Conservation (phyloP, 257 asterid genomes). For the Craterostigma plantagineum region DNA sequence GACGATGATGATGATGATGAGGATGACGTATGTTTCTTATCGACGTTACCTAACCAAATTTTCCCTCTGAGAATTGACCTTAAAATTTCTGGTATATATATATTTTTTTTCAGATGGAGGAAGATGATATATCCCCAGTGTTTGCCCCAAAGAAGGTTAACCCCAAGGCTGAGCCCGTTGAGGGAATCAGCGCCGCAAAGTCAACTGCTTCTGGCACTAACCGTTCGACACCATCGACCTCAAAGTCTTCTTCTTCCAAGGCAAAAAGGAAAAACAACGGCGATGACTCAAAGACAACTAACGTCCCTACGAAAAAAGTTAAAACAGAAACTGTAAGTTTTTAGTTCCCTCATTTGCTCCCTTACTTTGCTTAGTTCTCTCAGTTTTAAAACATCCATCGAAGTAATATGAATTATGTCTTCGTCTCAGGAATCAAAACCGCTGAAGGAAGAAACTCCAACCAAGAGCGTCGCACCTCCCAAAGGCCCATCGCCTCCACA, state of each 20-base stretch:
- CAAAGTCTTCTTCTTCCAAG: constrained; percentile 64
- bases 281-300: constrained; percentile 63
- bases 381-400: neutral
- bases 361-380: constrained; percentile 4
- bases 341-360: no score
- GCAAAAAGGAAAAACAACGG: constrained; percentile 54
- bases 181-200: constrained; percentile 46
- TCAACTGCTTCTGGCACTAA: constrained; percentile 29
- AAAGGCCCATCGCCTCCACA: constrained; percentile 34
- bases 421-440: constrained; percentile 50
- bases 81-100: no score
- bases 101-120: constrained; percentile 13
- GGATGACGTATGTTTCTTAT: constrained; percentile 60
- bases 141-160: constrained; percentile 75
- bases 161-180: constrained; percentile 65
- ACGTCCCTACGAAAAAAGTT: constrained; percentile 53
- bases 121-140: constrained; percentile 69
- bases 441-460: constrained; percentile 36
- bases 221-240: constrained; percentile 54
- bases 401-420: no score
- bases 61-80: no score
- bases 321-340: constrained; percentile 59
- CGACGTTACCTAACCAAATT: constrained; percentile 6
- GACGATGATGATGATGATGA: constrained; percentile 86
- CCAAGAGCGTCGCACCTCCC: constrained; percentile 25